Base-by-base conservation (phyloP, 768 basidiomycete species). In the Leucocoprinus leucothites region DNA sequence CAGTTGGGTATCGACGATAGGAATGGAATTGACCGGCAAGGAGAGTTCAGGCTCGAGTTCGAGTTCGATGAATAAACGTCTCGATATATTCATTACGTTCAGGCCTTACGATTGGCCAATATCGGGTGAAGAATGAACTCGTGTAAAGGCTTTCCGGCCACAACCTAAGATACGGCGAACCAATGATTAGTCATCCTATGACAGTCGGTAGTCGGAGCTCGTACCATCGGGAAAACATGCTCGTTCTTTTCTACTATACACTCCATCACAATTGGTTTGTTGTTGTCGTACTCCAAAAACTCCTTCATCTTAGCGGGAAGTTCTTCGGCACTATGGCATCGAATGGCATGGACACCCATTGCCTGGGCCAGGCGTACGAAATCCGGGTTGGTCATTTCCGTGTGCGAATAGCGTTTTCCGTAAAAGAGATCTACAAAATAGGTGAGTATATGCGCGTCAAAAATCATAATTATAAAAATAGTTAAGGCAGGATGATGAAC, bases 221-320 rank as follows among this genome's bases (percentile, higher is more conserved):
- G 56, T 56, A 91, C 91, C 91, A 94, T 93, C 6, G 92, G 91
- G 81, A 89, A 92, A 61, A 94, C 91, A 67, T 94, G 91, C 71
- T 94, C 93, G 60, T 82, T 83, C 65, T 76, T 80, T 71, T 89
- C 86, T 45, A 98, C 91, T 50, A 86, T 40, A 67, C 93, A 96
- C 72, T 99, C 97, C 79, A 99, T 75, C 59, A 99, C 70, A 40
- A 98, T 81, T 2, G 97, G 97, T 71, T 82, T 87, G 55, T 79
- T 80, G 56, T 82, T 85, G 61, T 96, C 91, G 67, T 95, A 96
- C 74, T 95, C 95, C 60, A 99, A 78, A 75, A 99, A 95, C 79
- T 98, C 94, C 77, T 94, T 94, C 96, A 99, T 98, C 80, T 90
- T 97, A 34, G 81, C 84, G 0, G 94, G 92, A 8, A 99, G 79